A percentile compares a stretch with the other conserved stretches of the same genome.
Conservation (phyloP, 805 yeast species). For the Kodamaea leandrae region DNA sequence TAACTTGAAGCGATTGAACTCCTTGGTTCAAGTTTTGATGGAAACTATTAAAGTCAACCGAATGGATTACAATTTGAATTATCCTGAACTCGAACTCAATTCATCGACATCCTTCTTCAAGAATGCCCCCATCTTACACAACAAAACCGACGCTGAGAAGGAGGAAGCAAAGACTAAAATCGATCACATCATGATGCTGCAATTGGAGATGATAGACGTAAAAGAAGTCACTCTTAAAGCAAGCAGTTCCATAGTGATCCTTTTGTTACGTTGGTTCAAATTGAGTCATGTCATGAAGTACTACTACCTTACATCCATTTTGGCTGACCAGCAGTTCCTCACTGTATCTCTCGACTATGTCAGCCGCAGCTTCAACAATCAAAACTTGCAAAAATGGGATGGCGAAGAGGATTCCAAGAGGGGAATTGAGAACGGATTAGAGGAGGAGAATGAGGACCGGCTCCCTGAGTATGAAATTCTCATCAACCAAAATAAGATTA, state of each 20-base stretch:
- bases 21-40: conserved; percentile 61
- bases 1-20: conserved; percentile 54
- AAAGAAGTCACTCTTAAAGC: conserved; percentile 64
- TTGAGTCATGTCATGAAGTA: conserved; percentile 72
- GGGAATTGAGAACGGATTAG: conserved; percentile 2
- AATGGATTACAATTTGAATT: conserved; percentile 32
- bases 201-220: conserved; percentile 54
- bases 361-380: conserved; percentile 34
- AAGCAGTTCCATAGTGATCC: conserved; percentile 49
- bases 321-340: conserved; percentile 70
- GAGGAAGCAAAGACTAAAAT: conserved; percentile 19
- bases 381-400: conserved; percentile 27
- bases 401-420: conserved; percentile 11
- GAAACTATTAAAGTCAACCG: conserved; percentile 60
- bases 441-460: conserved; percentile 11
- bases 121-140: conserved; percentile 9
- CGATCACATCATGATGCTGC: conserved; percentile 31
- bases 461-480: conserved; percentile 31
- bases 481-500: conserved; percentile 37
- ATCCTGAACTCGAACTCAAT: conserved; percentile 36
- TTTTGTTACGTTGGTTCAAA: conserved; percentile 75
- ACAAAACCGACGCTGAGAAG: conserved; percentile 2
- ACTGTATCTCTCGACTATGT: conserved; percentile 31
- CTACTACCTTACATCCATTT: conserved; percentile 66
- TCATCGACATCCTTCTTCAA: conserved; percentile 28